Percentiles rank a stretch among this genome's conserved stretches.
phyloP scores from a whole-genome alignment of 2,329 filamentous ascomycete genomes.

The Xylariaceae sp. region DNA sequence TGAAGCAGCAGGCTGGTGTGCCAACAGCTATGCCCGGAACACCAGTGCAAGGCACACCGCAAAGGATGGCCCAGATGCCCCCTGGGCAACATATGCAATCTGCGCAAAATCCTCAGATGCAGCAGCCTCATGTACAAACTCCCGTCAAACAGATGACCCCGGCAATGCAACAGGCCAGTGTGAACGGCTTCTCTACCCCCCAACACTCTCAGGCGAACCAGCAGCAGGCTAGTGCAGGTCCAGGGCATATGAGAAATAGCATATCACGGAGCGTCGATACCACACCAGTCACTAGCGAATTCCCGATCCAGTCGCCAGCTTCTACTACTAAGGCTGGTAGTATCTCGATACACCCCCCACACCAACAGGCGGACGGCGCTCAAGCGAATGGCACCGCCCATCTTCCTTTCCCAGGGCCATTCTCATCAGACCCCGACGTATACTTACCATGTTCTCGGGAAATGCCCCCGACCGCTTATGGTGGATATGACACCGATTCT shows the following conservation, averaged over 20 bases:
- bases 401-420: conserved; percentile 39
- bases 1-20: conserved; percentile 51
- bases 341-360: conserved; percentile 44
- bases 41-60: conserved; percentile 43
- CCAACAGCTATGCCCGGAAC: conserved; percentile 36
- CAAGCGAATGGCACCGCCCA: conserved; percentile 30
- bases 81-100: conserved; percentile 46
- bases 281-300: conserved; percentile 44
- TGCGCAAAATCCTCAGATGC: conserved; percentile 46
- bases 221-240: conserved; percentile 46
- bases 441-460: conserved; percentile 60
- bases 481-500: conserved; percentile 71
- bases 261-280: conserved; percentile 56
- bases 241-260: conserved; percentile 53
- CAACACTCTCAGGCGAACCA: conserved; percentile 47
- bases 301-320: conserved; percentile 51
- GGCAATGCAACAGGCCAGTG: conserved; percentile 48
- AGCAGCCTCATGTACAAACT: conserved; percentile 44
- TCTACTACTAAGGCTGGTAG: conserved; percentile 43
- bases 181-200: conserved; percentile 54
- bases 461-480: conserved; percentile 57
- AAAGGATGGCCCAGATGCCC: conserved; percentile 48
- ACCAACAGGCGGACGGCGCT: conserved; percentile 35
- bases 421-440: conserved; percentile 51
- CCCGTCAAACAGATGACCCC: conserved; percentile 51